These are phyloP conservation scores for Phytophthora pistaciae DNA, from an alignment of 352 stramenopile genomes.

Conservation along the genomic window DNA sequence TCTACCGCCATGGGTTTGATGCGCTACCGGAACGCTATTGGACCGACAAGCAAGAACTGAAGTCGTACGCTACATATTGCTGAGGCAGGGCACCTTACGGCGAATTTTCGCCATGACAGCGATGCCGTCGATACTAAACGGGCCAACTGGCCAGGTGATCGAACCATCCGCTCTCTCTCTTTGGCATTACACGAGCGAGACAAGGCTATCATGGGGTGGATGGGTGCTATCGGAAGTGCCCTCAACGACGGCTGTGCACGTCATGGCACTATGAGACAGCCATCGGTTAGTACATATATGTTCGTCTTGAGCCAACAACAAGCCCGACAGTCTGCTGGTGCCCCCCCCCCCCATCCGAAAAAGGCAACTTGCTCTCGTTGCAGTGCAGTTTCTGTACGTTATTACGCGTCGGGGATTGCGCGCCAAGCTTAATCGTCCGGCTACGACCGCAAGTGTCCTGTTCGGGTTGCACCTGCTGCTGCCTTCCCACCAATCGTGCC, in stretches of 20 bases:
- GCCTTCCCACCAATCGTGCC: not conserved
- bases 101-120: not conserved
- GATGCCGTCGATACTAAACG: not conserved
- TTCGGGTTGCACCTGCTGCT: not conserved
- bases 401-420: slow-evolving; percentile 9
- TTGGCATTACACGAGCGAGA: too few species aligned
- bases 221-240: too few species aligned
- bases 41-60: too few species aligned
- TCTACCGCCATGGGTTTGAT: not conserved
- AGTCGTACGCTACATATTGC: too few species aligned
- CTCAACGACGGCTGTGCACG: too few species aligned
- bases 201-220: too few species aligned
- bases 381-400: slow-evolving; percentile 1
- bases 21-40: not conserved
- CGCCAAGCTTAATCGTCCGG: not conserved
- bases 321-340: slow-evolving; percentile 2
- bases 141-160: too few species aligned
- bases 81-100: not conserved
- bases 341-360: not conserved
- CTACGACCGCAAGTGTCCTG: not conserved
- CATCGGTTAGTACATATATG: not conserved
- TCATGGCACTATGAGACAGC: not conserved
- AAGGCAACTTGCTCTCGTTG: not conserved
- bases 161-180: too few species aligned
- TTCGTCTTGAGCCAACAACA: too few species aligned